Percentiles rank a stretch among this genome's conserved stretches.
Conservation (phyloP, 441 rosid species). For the Sinapis alba region DNA sequence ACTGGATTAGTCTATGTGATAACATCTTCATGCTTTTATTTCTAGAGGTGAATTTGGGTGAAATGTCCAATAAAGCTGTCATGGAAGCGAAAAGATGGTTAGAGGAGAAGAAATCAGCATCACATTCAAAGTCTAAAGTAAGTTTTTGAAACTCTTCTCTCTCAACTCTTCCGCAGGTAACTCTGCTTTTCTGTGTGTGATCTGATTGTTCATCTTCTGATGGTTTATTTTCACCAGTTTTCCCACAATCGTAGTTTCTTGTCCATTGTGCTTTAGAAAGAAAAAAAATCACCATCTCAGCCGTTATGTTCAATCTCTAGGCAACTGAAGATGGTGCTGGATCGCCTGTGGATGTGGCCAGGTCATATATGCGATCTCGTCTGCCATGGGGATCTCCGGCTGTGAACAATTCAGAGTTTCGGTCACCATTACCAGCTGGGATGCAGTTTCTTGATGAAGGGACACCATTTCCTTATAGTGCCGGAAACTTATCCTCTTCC, state of each 20-base stretch:
- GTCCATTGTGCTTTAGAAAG: constrained; percentile 15
- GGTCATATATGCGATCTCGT: constrained; percentile 76
- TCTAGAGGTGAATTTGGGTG: constrained; percentile 58
- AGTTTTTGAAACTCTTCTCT: constrained; percentile 44
- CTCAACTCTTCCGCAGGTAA: constrained; percentile 47
- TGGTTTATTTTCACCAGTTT: too few species aligned
- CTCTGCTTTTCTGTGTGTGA: background rate
- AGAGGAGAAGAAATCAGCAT: constrained; percentile 70
- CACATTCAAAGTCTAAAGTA: constrained; percentile 55
- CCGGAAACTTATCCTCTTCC: constrained; percentile 46
- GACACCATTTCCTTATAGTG: constrained; percentile 37
- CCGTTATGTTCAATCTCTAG: constrained; percentile 41
- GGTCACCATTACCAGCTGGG: constrained; percentile 51
- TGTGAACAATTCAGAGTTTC: constrained; percentile 41
- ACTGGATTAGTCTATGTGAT: constrained; percentile 19
- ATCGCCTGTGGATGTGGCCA: constrained; percentile 84
- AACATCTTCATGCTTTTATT: constrained; percentile 27
- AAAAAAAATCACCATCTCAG: constrained; percentile 31
- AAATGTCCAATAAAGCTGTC: constrained; percentile 54
- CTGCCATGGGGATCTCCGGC: constrained; percentile 80
- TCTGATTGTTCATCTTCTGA: constrained; percentile 6
- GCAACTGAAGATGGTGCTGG: constrained; percentile 56
- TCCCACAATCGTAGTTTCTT: too few species aligned
- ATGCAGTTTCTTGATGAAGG: constrained; percentile 57
- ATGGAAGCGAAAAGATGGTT: constrained; percentile 83